Conservation (phyloP, 306 rosid genomes). For the Luffa acutangula region DNA sequence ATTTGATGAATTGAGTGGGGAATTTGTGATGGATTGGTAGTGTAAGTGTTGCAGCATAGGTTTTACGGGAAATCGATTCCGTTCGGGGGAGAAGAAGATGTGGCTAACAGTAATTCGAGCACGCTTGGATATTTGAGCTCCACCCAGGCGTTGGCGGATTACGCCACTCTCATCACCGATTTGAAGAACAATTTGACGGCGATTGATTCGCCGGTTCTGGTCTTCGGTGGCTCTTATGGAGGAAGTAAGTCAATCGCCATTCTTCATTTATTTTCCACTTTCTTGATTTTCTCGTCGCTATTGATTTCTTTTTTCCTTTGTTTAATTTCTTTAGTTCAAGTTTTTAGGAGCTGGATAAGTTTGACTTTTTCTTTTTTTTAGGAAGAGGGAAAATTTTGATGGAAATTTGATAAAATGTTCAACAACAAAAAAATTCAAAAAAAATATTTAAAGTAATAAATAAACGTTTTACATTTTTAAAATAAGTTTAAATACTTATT, state of each 20-base stretch:
- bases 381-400: too few relatives aligned
- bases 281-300: background rate
- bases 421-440: too few relatives aligned
- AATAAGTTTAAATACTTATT: too few relatives aligned
- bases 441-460: too few relatives aligned
- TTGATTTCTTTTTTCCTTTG: background rate
- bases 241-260: slow-evolving; percentile 44
- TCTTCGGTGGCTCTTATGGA: slow-evolving; percentile 89
- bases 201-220: slow-evolving; percentile 61
- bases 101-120: slow-evolving; percentile 39
- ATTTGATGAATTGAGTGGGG: background rate
- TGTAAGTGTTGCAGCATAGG: slow-evolving; percentile 58
- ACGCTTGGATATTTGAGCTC: slow-evolving; percentile 67
- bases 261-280: background rate
- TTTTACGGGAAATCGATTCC: slow-evolving; percentile 84
- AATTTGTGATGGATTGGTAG: background rate
- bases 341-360: background rate
- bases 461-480: too few relatives aligned
- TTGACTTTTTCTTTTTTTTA: too few relatives aligned
- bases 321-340: background rate
- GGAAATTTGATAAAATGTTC: too few relatives aligned
- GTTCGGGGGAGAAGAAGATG: slow-evolving; percentile 40
- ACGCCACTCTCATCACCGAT: slow-evolving; percentile 58
- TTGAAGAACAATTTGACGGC: slow-evolving; percentile 57
- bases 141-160: slow-evolving; percentile 80